Percentiles rank a stretch among this genome's conserved stretches.
Evolutionary conservation across 768 basidiomycete species (phyloP).

Genomic region (Agaricus subrufescens): DNA sequence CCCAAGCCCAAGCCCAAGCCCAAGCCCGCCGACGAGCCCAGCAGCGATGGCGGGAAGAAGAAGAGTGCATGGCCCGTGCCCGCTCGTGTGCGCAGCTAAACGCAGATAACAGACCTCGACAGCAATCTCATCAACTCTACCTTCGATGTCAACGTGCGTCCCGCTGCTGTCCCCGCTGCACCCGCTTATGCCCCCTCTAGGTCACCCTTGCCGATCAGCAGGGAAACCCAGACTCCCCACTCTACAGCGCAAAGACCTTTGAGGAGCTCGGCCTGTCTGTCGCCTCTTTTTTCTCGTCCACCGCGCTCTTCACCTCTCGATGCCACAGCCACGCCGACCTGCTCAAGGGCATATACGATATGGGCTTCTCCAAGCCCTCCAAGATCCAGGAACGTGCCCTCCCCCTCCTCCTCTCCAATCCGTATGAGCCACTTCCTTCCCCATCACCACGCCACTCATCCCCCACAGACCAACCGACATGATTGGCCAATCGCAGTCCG

Average conservation of each 20-base stretch:
- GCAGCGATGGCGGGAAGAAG: constrained; percentile 20
- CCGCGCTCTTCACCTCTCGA: not conserved
- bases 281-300: not conserved
- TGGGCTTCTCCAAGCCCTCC: constrained; percentile 96
- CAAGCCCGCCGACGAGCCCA: constrained; percentile 22
- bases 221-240: constrained; percentile 90
- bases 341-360: constrained; percentile 89
- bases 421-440: constrained; percentile 41
- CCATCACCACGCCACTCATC: not conserved
- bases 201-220: constrained; percentile 97
- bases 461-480: constrained; percentile 87
- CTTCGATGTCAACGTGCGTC: constrained; percentile 75
- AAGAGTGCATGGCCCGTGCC: not conserved
- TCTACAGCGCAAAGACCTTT: constrained; percentile 91
- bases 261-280: constrained; percentile 93
- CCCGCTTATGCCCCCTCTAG: constrained; percentile 30
- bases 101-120: constrained; percentile 21
- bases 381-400: constrained; percentile 98
- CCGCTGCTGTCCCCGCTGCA: not conserved
- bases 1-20: constrained; percentile 1
- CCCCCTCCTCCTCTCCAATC: constrained; percentile 84
- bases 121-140: constrained; percentile 73
- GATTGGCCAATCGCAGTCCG: constrained; percentile 99
- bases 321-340: constrained; percentile 69
- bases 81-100: not conserved